Evolutionary conservation across 1,139 yeast genomes (phyloP), one percentile per base, ranked within the genome.

Genomic region (Candida sanyaensis): DNA sequence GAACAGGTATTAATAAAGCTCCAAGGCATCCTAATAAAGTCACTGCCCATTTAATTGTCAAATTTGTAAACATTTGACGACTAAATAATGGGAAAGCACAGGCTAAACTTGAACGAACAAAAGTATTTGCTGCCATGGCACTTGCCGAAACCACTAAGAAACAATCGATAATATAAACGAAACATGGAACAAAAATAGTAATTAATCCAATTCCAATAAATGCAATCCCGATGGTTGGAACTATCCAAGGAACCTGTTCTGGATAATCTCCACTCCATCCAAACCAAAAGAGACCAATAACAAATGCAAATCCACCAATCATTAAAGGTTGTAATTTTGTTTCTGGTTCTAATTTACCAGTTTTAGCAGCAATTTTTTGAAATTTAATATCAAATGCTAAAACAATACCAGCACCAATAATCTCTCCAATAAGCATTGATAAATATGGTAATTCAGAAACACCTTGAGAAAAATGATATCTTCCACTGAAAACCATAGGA

Each of bases 101-200:
- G 37, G 81, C 83, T 60, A 78, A 77, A n/a, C 75, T 67, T 2
- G 89, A 82, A 73, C 91, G 80, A 54, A 86, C 64, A 59, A 91
- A 83, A 0, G 96, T 84, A 63, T 89, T 89, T 11, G 87, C 97
- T 5, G 97, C 96, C 56, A 91, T 74, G 1, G 97, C 97, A 26
- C 96, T 86, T 11, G 96, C 96, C 4, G 97, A 96, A 60, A 85
- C 83, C 50, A 83, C 64, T 53, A 88, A 73, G 62, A 90, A 91
- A 34, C 88, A 74, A 64, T 91, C 97, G 59, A 90, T 84, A 58
- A 90, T 79, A 64, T 90, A 90, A 63, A 85, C 88, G 60, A 90
- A 70, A 50, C 90, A 80, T 11, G 96, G 86, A 56, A 87, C 75
- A 76, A 90, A 89, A 52, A 90, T 84, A 45, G 86, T 75, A 59